Evolutionary conservation across 805 yeast species (phyloP).

Genomic region (Myxozyma geophila): DNA sequence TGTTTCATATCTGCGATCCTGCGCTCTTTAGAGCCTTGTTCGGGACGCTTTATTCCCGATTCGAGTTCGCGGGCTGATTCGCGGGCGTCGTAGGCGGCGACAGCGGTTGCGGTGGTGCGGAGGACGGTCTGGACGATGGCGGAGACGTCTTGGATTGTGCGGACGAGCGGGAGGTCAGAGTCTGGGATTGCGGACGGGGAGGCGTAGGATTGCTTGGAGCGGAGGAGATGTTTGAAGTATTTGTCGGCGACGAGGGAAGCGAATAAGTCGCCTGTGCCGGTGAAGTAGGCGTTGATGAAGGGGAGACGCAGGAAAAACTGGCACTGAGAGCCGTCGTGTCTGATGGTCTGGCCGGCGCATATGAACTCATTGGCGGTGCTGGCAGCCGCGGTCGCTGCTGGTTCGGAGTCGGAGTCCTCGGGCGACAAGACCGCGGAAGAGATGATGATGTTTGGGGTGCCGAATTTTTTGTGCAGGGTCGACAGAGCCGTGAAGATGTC

Average conservation of each 20-base stretch:
- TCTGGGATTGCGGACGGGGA: constrained; percentile 40
- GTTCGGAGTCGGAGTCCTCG: constrained; percentile 12
- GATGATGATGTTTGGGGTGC: constrained; percentile 65
- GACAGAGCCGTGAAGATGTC: constrained; percentile 22
- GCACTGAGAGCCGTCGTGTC: constrained; percentile 12
- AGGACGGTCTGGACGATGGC: constrained; percentile 61
- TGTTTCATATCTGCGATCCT: constrained; percentile 34
- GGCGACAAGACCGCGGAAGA: constrained; percentile 56
- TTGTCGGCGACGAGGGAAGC: constrained; percentile 77
- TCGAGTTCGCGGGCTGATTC: constrained; percentile 12
- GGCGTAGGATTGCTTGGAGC: not conserved
- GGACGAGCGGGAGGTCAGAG: constrained; percentile 39
- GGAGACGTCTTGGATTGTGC: constrained; percentile 54
- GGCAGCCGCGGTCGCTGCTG: not conserved
- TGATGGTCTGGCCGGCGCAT: constrained; percentile 27
- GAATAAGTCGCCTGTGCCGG: constrained; percentile 94
- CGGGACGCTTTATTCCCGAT: constrained; percentile 26
- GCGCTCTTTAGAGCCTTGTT: constrained; percentile 29
- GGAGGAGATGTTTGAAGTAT: constrained; percentile 43
- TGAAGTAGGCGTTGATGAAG: constrained; percentile 76
- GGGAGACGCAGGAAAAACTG: constrained; percentile 45
- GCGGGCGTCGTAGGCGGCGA: constrained; percentile 13
- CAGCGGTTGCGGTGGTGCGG: constrained; percentile 50
- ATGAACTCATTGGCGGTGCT: constrained; percentile 40
- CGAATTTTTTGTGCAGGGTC: constrained; percentile 42